These are phyloP conservation scores for Entomortierella lignicola DNA, from an alignment of 192 early-diverging fungal species.

Conservation along the genomic window DNA sequence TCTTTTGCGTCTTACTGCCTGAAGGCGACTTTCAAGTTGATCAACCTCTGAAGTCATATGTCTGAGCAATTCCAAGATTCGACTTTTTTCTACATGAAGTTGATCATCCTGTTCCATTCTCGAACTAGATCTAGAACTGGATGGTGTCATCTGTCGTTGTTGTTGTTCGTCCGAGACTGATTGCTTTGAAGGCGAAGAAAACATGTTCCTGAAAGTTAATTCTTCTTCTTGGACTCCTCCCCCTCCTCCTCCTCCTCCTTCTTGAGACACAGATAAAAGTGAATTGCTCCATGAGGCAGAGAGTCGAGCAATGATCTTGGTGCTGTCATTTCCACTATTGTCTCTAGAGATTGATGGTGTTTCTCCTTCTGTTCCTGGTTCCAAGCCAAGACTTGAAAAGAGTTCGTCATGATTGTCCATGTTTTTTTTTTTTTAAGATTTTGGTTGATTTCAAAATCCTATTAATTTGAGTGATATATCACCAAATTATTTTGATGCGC, in stretches of 20 bases:
- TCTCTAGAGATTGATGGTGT: not conserved
- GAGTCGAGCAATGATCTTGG: not conserved
- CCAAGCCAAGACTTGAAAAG: no score
- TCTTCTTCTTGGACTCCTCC: not conserved
- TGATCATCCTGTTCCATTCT: slow-evolving; percentile 9
- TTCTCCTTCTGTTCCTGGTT: not conserved
- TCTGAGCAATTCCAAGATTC: slow-evolving; percentile 32
- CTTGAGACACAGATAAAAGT: not conserved
- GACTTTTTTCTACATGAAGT: slow-evolving; percentile 42
- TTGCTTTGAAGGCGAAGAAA: not conserved
- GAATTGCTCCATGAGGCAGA: not conserved
- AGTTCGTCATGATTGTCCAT: no score
- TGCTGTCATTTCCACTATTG: not conserved
- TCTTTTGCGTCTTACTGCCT: slow-evolving; percentile 22
- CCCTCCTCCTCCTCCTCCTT: no score
- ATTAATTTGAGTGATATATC: no score
- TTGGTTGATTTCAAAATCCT: no score
- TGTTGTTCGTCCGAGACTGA: not conserved
- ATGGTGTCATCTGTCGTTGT: no score
- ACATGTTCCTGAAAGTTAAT: not conserved
- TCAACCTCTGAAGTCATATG: slow-evolving; percentile 30
- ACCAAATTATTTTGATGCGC: no score
- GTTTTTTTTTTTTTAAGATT: no score
- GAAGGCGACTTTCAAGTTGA: slow-evolving; percentile 25
- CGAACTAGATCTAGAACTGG: no score